Evolutionary conservation across 306 rosid genomes (phyloP).

Genomic region (Fagus crenata): DNA sequence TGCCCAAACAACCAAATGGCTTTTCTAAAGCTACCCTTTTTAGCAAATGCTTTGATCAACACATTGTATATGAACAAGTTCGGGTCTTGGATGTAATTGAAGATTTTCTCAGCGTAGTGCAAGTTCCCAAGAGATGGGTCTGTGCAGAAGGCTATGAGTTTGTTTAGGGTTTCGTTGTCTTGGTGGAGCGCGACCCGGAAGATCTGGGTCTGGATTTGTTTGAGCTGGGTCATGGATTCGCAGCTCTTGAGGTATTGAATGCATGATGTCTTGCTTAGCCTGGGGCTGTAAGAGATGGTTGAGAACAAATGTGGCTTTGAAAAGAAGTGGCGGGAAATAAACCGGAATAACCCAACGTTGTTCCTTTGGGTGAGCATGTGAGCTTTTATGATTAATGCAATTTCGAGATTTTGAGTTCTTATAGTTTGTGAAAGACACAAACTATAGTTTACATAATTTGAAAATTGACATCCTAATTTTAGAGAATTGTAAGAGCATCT

Average conservation of each 20-base stretch:
- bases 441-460: too few species aligned
- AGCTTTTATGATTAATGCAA: not conserved
- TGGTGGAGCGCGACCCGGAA: constrained; percentile 36
- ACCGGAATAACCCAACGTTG: not conserved
- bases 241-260: constrained; percentile 35
- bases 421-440: too few species aligned
- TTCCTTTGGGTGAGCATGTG: constrained; percentile 11
- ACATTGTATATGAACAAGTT: constrained; percentile 37
- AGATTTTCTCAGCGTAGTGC: constrained; percentile 32
- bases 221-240: constrained; percentile 38
- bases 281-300: constrained; percentile 1
- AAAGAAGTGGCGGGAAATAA: constrained; percentile 20
- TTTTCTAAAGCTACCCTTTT: constrained; percentile 29
- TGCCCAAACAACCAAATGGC: constrained; percentile 26
- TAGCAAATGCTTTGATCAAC: constrained; percentile 35
- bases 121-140: constrained; percentile 38
- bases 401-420: not conserved
- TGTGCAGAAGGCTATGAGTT: constrained; percentile 31
- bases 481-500: too few species aligned
- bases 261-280: constrained; percentile 26
- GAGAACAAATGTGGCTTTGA: not conserved
- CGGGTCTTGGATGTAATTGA: constrained; percentile 26
- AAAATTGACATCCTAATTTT: too few species aligned
- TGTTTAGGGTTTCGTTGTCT: constrained; percentile 31
- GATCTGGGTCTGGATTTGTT: constrained; percentile 41